phyloP scores from a whole-genome alignment of 345 rosid species.

The Dipteronia dyeriana region DNA sequence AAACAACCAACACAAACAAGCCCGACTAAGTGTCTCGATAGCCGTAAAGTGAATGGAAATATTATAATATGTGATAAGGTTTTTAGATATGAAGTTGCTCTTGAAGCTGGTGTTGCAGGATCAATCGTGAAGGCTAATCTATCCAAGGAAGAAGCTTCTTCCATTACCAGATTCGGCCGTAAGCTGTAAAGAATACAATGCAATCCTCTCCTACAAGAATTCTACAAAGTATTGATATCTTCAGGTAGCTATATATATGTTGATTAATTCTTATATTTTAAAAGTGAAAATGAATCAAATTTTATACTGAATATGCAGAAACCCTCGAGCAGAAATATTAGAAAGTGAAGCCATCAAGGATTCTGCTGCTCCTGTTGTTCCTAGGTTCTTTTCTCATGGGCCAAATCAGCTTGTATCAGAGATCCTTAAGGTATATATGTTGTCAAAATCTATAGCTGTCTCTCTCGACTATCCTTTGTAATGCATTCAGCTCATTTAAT shows the following conservation, averaged over 20 bases:
- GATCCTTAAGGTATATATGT: constrained; percentile 5
- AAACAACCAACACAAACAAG: too few relatives aligned
- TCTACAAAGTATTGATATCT: constrained; percentile 33
- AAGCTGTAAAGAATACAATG: not conserved
- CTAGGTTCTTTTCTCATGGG: constrained; percentile 15
- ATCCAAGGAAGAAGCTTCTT: not conserved
- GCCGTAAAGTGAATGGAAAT: constrained; percentile 35
- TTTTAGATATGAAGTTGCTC: not conserved
- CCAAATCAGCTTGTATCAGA: constrained; percentile 7
- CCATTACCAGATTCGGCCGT: constrained; percentile 34
- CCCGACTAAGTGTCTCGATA: constrained; percentile 31
- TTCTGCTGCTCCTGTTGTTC: constrained; percentile 14
- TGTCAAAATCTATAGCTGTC: not conserved
- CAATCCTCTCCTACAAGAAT: constrained; percentile 27
- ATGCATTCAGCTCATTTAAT: too few relatives aligned
- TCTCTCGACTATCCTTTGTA: too few relatives aligned
- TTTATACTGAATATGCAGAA: not conserved
- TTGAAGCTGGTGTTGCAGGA: constrained; percentile 30
- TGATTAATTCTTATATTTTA: not conserved
- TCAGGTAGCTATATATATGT: not conserved
- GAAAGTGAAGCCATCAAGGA: constrained; percentile 15
- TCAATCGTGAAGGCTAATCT: constrained; percentile 4
- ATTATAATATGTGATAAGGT: constrained; percentile 30
- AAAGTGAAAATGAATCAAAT: not conserved
- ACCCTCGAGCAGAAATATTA: constrained; percentile 19